Evolutionary conservation across 257 asterid genomes (phyloP), one percentile per base, ranked within the genome.

Genomic region (Fraxinus cuspidata): DNA sequence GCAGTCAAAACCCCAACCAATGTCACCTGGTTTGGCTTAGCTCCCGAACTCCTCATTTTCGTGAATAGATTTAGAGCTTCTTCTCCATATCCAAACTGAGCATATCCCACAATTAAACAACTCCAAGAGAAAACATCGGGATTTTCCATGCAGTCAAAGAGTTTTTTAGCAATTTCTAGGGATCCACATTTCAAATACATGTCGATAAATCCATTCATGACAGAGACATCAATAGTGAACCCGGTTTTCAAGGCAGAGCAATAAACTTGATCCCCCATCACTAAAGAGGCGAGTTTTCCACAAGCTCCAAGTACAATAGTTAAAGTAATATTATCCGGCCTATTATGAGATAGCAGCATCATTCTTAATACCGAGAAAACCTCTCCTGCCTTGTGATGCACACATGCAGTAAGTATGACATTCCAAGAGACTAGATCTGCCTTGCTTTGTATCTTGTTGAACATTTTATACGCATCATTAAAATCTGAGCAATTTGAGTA

Each of bases 401-500:
- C 29, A 75, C 81, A 89, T 78, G 79, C 86, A 7, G 91, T 84
- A 64, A 90, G 83, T 75, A 92, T 86, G 75, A 88, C 89, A 74
- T 89, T 92, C 97, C 97, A 92, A n/a, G 97, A 86, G 81, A 92
- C 94, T 49, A 85, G 71, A 87, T 92, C 97, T 31, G 89, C 92
- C 31, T 74, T 73, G 74, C 60, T 72, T 75, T 71, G 83, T 74
- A 84, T 87, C 73, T 78, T 86, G 10, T 84, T 44, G 76, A 92
- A 92, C 75, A 88, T 68, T 68, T 77, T 84, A 84, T 78, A 80
- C 11, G 94, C 91, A 79, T 88, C 84, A 19, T 1, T 19, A 73
- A 71, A 79, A 56, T 81, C 84, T 0, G 87, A 90, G 75, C 97
- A 90, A 80, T 87, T 92, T 28, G 93, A 86, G 74, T 90, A 92